A percentile compares a stretch with the other conserved stretches of the same genome.
phyloP scores from a whole-genome alignment of 495 filamentous ascomycete genomes.

The Paragyromitra xinjiangensis region DNA sequence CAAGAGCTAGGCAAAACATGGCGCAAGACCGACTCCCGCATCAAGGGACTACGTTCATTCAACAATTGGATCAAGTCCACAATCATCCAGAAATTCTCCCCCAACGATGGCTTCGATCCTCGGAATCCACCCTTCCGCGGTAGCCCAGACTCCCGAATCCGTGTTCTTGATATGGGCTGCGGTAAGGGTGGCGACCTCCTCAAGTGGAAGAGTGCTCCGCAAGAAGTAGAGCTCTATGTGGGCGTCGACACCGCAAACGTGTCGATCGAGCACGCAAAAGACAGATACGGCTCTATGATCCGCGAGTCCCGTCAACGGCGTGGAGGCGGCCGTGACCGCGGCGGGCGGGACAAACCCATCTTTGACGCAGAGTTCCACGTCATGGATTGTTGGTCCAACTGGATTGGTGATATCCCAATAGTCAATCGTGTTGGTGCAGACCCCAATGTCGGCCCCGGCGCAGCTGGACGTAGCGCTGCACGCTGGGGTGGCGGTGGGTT shows the following conservation, averaged over 20 bases:
- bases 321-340: slow-evolving; percentile 63
- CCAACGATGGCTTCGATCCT: slow-evolving; percentile 76
- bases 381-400: slow-evolving; percentile 88
- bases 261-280: slow-evolving; percentile 85
- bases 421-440: slow-evolving; percentile 87
- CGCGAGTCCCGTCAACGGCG: slow-evolving; percentile 63
- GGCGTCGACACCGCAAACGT: slow-evolving; percentile 92
- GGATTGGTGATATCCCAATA: slow-evolving; percentile 77
- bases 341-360: slow-evolving; percentile 66
- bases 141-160: slow-evolving; percentile 61
- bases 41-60: slow-evolving; percentile 91
- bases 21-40: slow-evolving; percentile 89
- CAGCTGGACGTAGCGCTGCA: slow-evolving; percentile 63
- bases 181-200: slow-evolving; percentile 94
- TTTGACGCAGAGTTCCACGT: slow-evolving; percentile 87
- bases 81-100: slow-evolving; percentile 94
- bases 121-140: slow-evolving; percentile 60
- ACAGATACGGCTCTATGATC: slow-evolving; percentile 78
- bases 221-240: slow-evolving; percentile 85
- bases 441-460: slow-evolving; percentile 67
- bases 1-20: slow-evolving; percentile 91
- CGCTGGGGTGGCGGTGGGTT: slow-evolving; percentile 76
- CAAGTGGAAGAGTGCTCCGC: slow-evolving; percentile 93
- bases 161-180: slow-evolving; percentile 92
- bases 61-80: slow-evolving; percentile 99